These are phyloP conservation scores for Cucurbita moschata DNA, from an alignment of 306 rosid species.

Conservation along the genomic window DNA sequence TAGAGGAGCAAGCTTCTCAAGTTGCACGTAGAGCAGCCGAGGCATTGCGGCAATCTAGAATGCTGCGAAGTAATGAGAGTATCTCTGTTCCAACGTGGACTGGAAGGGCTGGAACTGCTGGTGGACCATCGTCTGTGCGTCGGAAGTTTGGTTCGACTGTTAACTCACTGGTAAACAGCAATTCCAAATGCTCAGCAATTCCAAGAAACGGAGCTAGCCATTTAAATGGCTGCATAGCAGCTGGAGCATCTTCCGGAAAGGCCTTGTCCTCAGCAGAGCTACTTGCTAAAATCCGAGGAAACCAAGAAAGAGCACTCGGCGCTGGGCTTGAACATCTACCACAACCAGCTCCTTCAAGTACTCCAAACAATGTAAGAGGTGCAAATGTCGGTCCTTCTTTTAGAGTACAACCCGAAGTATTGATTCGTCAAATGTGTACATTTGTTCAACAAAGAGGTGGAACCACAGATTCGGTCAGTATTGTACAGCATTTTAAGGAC, in stretches of 20 bases:
- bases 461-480: constrained; percentile 40
- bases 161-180: constrained; percentile 39
- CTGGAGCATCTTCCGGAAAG: constrained; percentile 76
- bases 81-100: constrained; percentile 91
- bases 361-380: constrained; percentile 28
- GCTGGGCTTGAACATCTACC: constrained; percentile 61
- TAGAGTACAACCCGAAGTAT: constrained; percentile 62
- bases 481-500: constrained; percentile 74
- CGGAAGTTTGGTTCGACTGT: constrained; percentile 72
- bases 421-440: constrained; percentile 71
- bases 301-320: constrained; percentile 54
- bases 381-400: constrained; percentile 29
- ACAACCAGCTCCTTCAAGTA: constrained; percentile 25
- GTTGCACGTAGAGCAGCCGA: constrained; percentile 95
- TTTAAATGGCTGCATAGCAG: constrained; percentile 38
- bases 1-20: constrained; percentile 81
- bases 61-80: constrained; percentile 59
- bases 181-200: constrained; percentile 22
- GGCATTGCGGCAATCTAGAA: constrained; percentile 76
- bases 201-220: constrained; percentile 27
- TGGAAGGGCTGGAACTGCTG: constrained; percentile 88
- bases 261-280: constrained; percentile 74
- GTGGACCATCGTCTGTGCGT: constrained; percentile 64
- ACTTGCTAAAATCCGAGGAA: constrained; percentile 51
- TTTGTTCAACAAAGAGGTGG: constrained; percentile 76